Evolutionary conservation across 306 rosid species (phyloP).

Genomic region (Pyrus betulifolia): DNA sequence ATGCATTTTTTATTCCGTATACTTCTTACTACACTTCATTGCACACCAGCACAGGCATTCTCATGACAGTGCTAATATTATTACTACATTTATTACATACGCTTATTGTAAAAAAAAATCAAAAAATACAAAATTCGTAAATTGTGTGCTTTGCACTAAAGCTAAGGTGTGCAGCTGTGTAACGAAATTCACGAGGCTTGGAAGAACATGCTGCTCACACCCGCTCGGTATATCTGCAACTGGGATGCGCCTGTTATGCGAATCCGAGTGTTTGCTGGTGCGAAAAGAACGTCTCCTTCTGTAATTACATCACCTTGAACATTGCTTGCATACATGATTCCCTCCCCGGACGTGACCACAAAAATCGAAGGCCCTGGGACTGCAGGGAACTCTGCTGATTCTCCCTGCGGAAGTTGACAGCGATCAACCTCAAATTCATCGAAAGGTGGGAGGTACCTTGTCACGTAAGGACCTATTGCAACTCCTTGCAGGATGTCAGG

Average conservation of each 20-base stretch:
- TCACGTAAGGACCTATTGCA: constrained; percentile 46
- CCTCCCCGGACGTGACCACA: constrained; percentile 56
- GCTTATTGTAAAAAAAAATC: neutral
- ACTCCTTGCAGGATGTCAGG: constrained; percentile 75
- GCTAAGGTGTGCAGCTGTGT: neutral
- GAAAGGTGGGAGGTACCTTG: constrained; percentile 65
- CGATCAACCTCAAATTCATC: constrained; percentile 86
- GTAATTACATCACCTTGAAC: constrained; percentile 27
- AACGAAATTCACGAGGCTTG: constrained; percentile 18
- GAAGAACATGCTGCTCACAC: constrained; percentile 65
- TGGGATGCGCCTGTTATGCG: constrained; percentile 42
- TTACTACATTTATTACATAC: neutral
- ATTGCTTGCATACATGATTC: constrained; percentile 38
- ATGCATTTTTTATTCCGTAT: neutral
- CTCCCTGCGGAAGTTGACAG: constrained; percentile 57
- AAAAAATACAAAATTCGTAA: neutral
- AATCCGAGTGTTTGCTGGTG: constrained; percentile 65
- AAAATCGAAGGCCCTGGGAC: constrained; percentile 78
- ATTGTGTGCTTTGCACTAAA: neutral
- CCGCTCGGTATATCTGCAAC: constrained; percentile 68
- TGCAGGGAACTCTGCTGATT: constrained; percentile 50
- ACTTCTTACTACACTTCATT: neutral
- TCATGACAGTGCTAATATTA: neutral
- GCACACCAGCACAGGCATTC: neutral
- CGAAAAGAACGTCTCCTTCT: constrained; percentile 79